Evolutionary conservation across 352 stramenopile species (phyloP), one percentile per base, ranked within the genome.

Genomic region (Lagenidium sp.): DNA sequence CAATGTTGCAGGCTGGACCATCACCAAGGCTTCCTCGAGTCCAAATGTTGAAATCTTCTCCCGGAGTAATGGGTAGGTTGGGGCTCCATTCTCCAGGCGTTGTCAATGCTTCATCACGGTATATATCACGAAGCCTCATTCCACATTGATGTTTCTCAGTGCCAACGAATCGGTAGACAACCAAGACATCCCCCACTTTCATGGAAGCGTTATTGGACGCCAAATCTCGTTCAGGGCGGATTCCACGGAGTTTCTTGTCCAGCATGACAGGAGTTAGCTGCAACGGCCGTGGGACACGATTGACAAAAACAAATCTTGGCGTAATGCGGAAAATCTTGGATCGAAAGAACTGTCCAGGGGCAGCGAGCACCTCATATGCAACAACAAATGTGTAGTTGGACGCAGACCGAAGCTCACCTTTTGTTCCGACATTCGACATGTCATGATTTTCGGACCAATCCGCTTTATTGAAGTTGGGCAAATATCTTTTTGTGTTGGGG

Each of bases 311-410:
- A 46, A 77, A 91, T 5, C 82, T 73, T 11, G 82, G 82, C 13
- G 78, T 82, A 30, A 94, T 67, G 2, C 82, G 59, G 22, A 91
- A 53, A 30, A 94, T 83, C 58, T 90, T 92, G 7, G 82, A 84
- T 4, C 77, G 62, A 50, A 79, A 84, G 38, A 93, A 94, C 47
- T 92, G 82, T 0, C 63, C 71, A 28, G 82, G 80, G 15, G 77
- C 82, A 4, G 76, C 82, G n/a, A 74, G 60, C 5, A 90, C 56
- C 51, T 92, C 77, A 50, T 81, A 94, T 35, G 79, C 75, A 32
- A 94, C 57, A 34, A 93, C 69, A 24, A 85, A 94, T 11, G 65
- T 71, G 8, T 68, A 81, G 36, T 80, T 60, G 13, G 60, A 57
- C 41, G 46, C 57, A 13, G 67, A 60, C 12, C 64, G 53, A 29